Evolutionary conservation across 2,329 filamentous ascomycete genomes (phyloP).

Genomic region (Colletotrichum tabaci): DNA sequence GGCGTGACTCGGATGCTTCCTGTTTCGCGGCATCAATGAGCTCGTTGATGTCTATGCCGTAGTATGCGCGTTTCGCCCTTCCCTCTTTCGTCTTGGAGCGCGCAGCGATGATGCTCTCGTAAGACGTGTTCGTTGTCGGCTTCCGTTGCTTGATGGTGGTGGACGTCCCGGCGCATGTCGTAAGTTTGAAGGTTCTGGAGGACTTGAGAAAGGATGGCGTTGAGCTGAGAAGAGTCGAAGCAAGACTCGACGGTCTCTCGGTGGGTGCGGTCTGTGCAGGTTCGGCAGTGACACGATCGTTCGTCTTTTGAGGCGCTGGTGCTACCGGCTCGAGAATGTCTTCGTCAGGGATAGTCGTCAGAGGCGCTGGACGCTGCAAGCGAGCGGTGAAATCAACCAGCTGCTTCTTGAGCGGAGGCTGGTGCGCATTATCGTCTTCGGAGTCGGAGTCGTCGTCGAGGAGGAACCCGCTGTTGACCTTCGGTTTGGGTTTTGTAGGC

Average conservation of each 20-base stretch:
- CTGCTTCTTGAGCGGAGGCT: slow-evolving; percentile 43
- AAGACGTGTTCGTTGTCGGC: slow-evolving; percentile 63
- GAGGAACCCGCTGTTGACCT: slow-evolving; percentile 56
- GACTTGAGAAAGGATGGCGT: slow-evolving; percentile 40
- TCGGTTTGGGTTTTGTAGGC: slow-evolving; percentile 49
- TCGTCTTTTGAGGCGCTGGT: slow-evolving; percentile 4
- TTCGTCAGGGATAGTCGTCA: slow-evolving; percentile 7
- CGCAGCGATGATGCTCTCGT: slow-evolving; percentile 77
- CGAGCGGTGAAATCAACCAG: slow-evolving; percentile 33
- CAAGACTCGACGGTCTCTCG: slow-evolving; percentile 7
- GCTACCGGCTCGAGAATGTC: background rate
- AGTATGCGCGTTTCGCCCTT: slow-evolving; percentile 83
- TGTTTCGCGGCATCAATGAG: slow-evolving; percentile 80
- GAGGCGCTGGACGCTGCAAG: slow-evolving; percentile 18
- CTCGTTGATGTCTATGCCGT: slow-evolving; percentile 91
- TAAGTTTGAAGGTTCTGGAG: slow-evolving; percentile 57
- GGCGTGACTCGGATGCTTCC: slow-evolving; percentile 62
- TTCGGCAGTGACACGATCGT: background rate
- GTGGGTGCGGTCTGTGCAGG: background rate
- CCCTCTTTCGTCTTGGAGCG: slow-evolving; percentile 78
- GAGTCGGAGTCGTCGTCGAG: slow-evolving; percentile 53
- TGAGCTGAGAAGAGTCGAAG: slow-evolving; percentile 34
- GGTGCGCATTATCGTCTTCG: slow-evolving; percentile 46
- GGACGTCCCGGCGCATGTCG: slow-evolving; percentile 71
- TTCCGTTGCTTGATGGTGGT: slow-evolving; percentile 70